Evolutionary conservation across 2,329 filamentous ascomycete genomes (phyloP).

Genomic region (Verticillium nubilum): DNA sequence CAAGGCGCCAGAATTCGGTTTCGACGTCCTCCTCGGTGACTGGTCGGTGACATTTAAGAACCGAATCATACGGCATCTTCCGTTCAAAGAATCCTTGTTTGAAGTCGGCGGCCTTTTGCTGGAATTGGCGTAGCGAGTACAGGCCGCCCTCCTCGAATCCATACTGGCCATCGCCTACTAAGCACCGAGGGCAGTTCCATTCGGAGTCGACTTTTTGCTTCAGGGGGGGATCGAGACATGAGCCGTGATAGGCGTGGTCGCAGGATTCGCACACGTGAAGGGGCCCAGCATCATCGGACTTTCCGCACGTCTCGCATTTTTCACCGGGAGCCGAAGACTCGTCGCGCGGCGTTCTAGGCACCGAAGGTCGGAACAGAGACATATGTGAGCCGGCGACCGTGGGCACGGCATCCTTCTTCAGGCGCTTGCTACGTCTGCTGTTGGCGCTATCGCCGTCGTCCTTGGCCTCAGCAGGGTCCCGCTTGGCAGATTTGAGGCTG

Average conservation of each 20-base stretch:
- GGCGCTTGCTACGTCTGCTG: slow-evolving; percentile 82
- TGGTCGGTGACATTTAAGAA: slow-evolving; percentile 72
- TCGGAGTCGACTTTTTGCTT: slow-evolving; percentile 74
- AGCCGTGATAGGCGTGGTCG: slow-evolving; percentile 79
- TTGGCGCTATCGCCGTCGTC: slow-evolving; percentile 56
- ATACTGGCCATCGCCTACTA: slow-evolving; percentile 94
- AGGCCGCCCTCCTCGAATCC: slow-evolving; percentile 95
- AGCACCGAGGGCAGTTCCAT: slow-evolving; percentile 93
- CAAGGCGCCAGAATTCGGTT: slow-evolving; percentile 91
- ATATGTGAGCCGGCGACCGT: slow-evolving; percentile 96
- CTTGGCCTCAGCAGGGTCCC: slow-evolving; percentile 41
- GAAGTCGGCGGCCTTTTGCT: slow-evolving; percentile 92
- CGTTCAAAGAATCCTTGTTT: slow-evolving; percentile 90
- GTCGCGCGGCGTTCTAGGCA: slow-evolving; percentile 58
- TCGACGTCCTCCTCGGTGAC: slow-evolving; percentile 95
- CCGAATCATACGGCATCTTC: slow-evolving; percentile 82
- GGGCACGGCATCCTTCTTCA: slow-evolving; percentile 77
- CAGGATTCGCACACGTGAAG: slow-evolving; percentile 87
- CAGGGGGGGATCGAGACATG: slow-evolving; percentile 82
- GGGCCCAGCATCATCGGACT: slow-evolving; percentile 63
- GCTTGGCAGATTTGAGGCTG: slow-evolving; percentile 41
- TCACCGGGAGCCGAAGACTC: slow-evolving; percentile 41
- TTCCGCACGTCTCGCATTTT: slow-evolving; percentile 84
- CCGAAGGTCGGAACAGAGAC: slow-evolving; percentile 83
- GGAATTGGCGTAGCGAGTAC: slow-evolving; percentile 92